Base-by-base conservation (phyloP, 192 early-diverging fungal species). In the Gamsiella multidivaricata region DNA sequence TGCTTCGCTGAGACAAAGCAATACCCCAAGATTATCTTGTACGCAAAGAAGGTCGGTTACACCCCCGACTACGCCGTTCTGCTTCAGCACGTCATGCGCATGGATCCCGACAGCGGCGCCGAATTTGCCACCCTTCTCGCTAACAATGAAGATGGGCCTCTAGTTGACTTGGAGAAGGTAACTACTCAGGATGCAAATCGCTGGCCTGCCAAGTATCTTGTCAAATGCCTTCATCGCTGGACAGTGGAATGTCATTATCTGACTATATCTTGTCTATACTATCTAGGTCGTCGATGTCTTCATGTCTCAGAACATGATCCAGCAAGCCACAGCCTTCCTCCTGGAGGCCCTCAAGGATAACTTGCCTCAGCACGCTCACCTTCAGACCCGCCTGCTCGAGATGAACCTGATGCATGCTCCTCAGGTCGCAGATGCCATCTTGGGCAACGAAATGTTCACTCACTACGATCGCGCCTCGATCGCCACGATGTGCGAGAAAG, bases 1-100 rank as follows among this genome's bases (percentile, higher is more conserved):
- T 99, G 97, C 87, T 97, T 99, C 86, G 97, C 96, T 18, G 96
- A 99, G 80, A 93, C 93, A n/a, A 90, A 90, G 39, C 95, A 98
- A 80, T 98, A 93, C 74, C 91, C 94, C 87, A 98, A 98, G 85
- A 98, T 99, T 69, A 85, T 98, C 52, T 79, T 92, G 33, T 99
- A 99, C 80, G 94, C 95, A 70, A 94, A 96, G 79, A 94, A 96
- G 78, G 95, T 95, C 45, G 93, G 92, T 23, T 97, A 94, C 81
- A 88, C 87, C 25, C 97, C 97, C 22, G 97, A 99, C 80, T 99
- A 97, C 79, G 75, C 91, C 39, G 90, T 89, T 31, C 85, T 99
- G 22, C 88, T 99, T 55, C 94, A 95, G 84, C 92, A 91, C 81
- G 92, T 99, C 67, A 88, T 97, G 83, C 91, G 95, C 26, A 81